Evolutionary conservation across 148 eudicot species (phyloP), one percentile per base, ranked within the genome.

Genomic region (Chenopodium album): DNA sequence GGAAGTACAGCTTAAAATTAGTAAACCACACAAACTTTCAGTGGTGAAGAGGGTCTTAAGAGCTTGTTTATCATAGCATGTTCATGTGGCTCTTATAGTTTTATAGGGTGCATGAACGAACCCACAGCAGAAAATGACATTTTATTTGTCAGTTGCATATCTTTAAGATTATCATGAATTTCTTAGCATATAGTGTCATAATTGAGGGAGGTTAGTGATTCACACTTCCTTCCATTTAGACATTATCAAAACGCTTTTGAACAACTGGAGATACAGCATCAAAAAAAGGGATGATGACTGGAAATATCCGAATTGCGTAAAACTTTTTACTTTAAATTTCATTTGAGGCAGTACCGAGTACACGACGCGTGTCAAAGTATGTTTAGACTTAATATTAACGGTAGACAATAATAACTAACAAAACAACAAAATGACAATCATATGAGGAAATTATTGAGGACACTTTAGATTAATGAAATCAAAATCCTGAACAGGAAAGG

Each of bases 111-210:
- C 65, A 68, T 64, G 73, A 67, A 48, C 46, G 77, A 54, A 83
- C 75, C 75, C 85, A 83, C 80, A 3, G 9, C 32, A 29, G 80
- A 82, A 19, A 10, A 62, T 1, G 84, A 83, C 85, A 19, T 32
- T 8, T 65, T 74, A 34, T 34, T 34, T 41, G 85, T 66, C 85
- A 65, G 82, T 34, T 78, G 50, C 74, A 74, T 26, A 66, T 75
- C 48, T 46, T 7, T 69, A 52, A 26, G 63, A 74, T 48, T 79
- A 79, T 74, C 59, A 56, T 16, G 29, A 28, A 67, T 78, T 62
- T 47, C 26, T 26, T 34, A 64, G 26, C 65, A 59, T 19, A 20
- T 26, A 26, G 13, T 16, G 26, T n/a, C 29, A 60, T n/a, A 60
- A 81, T 81, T 56, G 17, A 52, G 47, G 13, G 44, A 52, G n/a